These are phyloP conservation scores for Hypoxylon lienhwacheense DNA, from an alignment of 495 filamentous ascomycete genomes.

Conservation along the genomic window DNA sequence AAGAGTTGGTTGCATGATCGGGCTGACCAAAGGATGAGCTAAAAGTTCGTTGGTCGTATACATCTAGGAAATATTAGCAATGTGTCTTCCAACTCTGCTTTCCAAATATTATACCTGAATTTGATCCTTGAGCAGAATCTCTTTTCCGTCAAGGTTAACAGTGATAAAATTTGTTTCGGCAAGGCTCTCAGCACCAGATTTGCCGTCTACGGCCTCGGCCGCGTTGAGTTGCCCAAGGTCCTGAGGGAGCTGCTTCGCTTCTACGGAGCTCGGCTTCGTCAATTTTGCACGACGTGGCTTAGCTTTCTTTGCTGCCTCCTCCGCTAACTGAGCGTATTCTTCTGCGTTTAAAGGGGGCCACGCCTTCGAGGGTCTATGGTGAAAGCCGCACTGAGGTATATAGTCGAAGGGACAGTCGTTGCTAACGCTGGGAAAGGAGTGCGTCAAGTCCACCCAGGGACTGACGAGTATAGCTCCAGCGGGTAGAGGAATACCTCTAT, in stretches of 20 bases:
- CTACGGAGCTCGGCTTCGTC: slow-evolving; percentile 23
- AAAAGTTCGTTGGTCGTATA: slow-evolving; percentile 88
- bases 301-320: slow-evolving; percentile 43
- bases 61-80: slow-evolving; percentile 53
- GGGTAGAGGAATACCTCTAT: slow-evolving; percentile 77
- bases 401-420: slow-evolving; percentile 76
- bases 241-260: slow-evolving; percentile 25
- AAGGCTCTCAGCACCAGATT: slow-evolving; percentile 28
- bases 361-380: slow-evolving; percentile 75
- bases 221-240: slow-evolving; percentile 20
- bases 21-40: slow-evolving; percentile 86
- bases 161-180: slow-evolving; percentile 54
- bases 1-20: slow-evolving; percentile 78
- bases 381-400: slow-evolving; percentile 82
- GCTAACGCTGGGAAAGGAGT: slow-evolving; percentile 88
- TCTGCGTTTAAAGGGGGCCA: slow-evolving; percentile 92
- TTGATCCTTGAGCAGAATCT: slow-evolving; percentile 79
- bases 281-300: slow-evolving; percentile 11
- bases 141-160: slow-evolving; percentile 68
- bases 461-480: slow-evolving; percentile 89
- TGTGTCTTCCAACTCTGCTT: not conserved
- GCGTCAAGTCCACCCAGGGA: slow-evolving; percentile 91
- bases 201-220: slow-evolving; percentile 2
- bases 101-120: slow-evolving; percentile 63
- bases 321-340: slow-evolving; percentile 49